A percentile compares a stretch with the other conserved stretches of the same genome.
Evolutionary conservation across 2,329 filamentous ascomycete genomes (phyloP).

Genomic region (Colletotrichum australisinense): DNA sequence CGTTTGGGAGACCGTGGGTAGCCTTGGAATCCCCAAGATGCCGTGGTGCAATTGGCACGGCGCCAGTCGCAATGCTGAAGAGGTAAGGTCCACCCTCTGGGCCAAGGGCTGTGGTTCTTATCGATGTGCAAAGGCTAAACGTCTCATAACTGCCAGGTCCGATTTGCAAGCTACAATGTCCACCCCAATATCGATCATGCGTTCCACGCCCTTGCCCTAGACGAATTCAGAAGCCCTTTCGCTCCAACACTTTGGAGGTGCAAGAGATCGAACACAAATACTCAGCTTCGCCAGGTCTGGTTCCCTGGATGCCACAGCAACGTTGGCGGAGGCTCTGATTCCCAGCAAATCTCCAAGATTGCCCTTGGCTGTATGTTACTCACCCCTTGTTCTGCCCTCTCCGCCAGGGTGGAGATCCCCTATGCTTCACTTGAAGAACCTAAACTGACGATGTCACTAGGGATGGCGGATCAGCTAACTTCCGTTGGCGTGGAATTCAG

Average conservation of each 20-base stretch:
- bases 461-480: slow-evolving; percentile 41
- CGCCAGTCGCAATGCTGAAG: slow-evolving; percentile 16
- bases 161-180: slow-evolving; percentile 36
- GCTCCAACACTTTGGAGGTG: slow-evolving; percentile 44
- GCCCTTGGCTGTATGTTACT: slow-evolving; percentile 36
- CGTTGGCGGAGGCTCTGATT: slow-evolving; percentile 67
- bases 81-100: background rate
- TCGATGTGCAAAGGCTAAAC: background rate
- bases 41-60: slow-evolving; percentile 17
- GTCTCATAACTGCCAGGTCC: slow-evolving; percentile 1
- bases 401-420: too few species aligned
- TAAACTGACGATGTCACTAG: fast-evolving
- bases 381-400: background rate
- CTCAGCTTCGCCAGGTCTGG: slow-evolving; percentile 49
- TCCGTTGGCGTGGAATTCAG: slow-evolving; percentile 40
- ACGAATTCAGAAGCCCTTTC: slow-evolving; percentile 57
- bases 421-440: background rate
- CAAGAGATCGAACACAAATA: slow-evolving; percentile 28
- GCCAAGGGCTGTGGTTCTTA: fast-evolving
- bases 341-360: slow-evolving; percentile 40
- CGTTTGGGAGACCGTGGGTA: slow-evolving; percentile 64
- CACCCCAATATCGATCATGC: slow-evolving; percentile 58
- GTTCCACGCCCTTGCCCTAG: slow-evolving; percentile 66
- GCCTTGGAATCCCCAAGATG: slow-evolving; percentile 46
- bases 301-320: slow-evolving; percentile 72